A percentile compares a stretch with the other conserved stretches of the same genome.
Conservation (phyloP, 164 flowering plant species). For the Sextonia rubra region DNA sequence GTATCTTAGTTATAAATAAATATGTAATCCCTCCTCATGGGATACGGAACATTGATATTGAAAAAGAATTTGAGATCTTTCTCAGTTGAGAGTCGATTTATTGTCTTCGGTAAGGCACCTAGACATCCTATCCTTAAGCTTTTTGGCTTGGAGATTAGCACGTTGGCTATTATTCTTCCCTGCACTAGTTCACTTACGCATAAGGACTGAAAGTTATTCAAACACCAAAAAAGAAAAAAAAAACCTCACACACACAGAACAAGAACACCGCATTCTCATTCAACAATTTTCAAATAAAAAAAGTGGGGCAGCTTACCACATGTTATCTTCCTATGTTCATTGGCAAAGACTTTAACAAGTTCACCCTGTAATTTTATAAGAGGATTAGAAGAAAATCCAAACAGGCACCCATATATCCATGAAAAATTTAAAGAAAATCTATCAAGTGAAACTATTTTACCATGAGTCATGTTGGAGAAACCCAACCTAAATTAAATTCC, state of each 20-base stretch:
- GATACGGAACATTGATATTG: too few relatives aligned
- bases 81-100: too few relatives aligned
- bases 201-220: not conserved
- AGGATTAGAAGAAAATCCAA: not conserved
- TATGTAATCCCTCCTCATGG: too few relatives aligned
- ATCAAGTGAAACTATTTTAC: not conserved
- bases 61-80: too few relatives aligned
- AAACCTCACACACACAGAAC: not conserved
- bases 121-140: too few relatives aligned
- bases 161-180: too few relatives aligned
- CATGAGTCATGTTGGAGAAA: not conserved
- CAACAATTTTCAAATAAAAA: not conserved
- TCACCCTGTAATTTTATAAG: constrained; percentile 64
- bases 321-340: constrained; percentile 78
- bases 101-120: too few relatives aligned
- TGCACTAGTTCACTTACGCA: not conserved
- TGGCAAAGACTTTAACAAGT: constrained; percentile 87
- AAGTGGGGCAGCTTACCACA: constrained; percentile 50
- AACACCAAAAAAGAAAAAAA: not conserved
- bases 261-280: not conserved
- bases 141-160: too few relatives aligned
- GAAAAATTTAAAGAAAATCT: not conserved
- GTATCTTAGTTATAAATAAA: too few relatives aligned
- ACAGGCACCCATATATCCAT: too few relatives aligned
- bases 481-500: not conserved